Evolutionary conservation across 768 basidiomycete genomes (phyloP).

Genomic region (Rhodotorula graminis): DNA sequence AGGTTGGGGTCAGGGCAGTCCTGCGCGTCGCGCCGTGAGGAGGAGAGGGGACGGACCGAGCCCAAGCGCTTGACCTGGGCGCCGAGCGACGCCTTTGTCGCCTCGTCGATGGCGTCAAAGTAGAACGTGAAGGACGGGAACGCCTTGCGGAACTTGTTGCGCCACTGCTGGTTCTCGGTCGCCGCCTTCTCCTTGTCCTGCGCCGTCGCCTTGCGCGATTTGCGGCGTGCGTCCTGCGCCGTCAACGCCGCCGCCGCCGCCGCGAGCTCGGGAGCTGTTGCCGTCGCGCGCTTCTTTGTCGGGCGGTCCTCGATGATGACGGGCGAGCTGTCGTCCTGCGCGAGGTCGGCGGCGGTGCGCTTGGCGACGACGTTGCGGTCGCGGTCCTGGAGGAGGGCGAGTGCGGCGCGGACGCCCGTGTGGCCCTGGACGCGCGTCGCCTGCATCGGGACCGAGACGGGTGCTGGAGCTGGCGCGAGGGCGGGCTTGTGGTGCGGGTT

Average conservation of each 20-base stretch:
- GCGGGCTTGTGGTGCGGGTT: not conserved
- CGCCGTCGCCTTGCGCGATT: not conserved
- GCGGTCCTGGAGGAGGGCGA: not conserved
- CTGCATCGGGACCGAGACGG: not conserved
- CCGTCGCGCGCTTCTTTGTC: not conserved
- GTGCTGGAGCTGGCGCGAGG: not conserved
- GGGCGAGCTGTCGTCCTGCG: not conserved
- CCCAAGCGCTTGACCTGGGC: conserved; percentile 63
- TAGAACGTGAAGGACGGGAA: conserved; percentile 82
- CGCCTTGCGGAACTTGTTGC: conserved; percentile 72
- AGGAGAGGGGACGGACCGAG: conserved; percentile 58
- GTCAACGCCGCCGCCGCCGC: not conserved
- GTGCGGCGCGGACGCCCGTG: not conserved
- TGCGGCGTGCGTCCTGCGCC: not conserved
- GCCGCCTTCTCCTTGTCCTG: conserved; percentile 34
- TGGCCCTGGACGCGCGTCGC: not conserved
- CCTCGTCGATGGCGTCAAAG: conserved; percentile 62
- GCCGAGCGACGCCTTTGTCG: conserved; percentile 52
- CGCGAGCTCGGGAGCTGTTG: too few relatives aligned
- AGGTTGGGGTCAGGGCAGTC: not conserved
- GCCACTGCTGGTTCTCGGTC: conserved; percentile 57
- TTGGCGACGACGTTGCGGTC: conserved; percentile 8
- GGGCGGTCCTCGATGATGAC: not conserved
- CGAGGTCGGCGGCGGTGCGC: not conserved
- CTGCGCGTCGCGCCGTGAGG: not conserved